Percentiles rank a stretch among this genome's conserved stretches.
These are phyloP conservation scores for Pythium monospermum DNA, from an alignment of 352 stramenopile genomes.

Conservation along the genomic window DNA sequence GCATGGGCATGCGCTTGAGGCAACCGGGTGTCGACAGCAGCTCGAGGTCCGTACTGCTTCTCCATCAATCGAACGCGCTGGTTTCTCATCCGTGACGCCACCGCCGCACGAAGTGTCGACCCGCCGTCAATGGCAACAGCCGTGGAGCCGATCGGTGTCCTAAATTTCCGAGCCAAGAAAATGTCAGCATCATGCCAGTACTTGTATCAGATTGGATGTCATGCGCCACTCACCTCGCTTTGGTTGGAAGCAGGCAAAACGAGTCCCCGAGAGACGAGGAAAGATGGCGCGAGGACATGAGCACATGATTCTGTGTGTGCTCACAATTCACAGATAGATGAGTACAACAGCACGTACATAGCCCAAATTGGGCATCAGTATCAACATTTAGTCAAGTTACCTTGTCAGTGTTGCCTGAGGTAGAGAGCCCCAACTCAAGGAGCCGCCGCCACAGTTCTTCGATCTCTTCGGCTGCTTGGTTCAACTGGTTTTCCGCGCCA, in stretches of 20 bases:
- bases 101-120: constrained; percentile 67
- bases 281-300: constrained; percentile 74
- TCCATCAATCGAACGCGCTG: constrained; percentile 82
- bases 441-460: constrained; percentile 80
- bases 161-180: constrained; percentile 11
- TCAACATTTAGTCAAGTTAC: too few species aligned
- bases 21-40: constrained; percentile 28
- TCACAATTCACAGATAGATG: not conserved
- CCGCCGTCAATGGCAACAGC: constrained; percentile 69
- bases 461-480: constrained; percentile 70
- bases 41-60: constrained; percentile 57
- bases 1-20: constrained; percentile 6
- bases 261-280: constrained; percentile 82
- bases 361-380: not conserved
- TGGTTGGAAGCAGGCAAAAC: constrained; percentile 75
- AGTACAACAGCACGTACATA: not conserved
- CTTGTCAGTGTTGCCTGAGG: constrained; percentile 47
- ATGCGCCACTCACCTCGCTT: constrained; percentile 33
- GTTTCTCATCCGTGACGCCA: constrained; percentile 80
- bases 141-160: constrained; percentile 44
- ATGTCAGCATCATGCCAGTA: not conserved
- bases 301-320: constrained; percentile 43
- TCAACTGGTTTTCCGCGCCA: constrained; percentile 54
- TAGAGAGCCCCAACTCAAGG: constrained; percentile 71
- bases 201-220: too few species aligned